A percentile compares a stretch with the other conserved stretches of the same genome.
phyloP scores from a whole-genome alignment of 495 filamentous ascomycete species.

The Aspergillus biplanus region DNA sequence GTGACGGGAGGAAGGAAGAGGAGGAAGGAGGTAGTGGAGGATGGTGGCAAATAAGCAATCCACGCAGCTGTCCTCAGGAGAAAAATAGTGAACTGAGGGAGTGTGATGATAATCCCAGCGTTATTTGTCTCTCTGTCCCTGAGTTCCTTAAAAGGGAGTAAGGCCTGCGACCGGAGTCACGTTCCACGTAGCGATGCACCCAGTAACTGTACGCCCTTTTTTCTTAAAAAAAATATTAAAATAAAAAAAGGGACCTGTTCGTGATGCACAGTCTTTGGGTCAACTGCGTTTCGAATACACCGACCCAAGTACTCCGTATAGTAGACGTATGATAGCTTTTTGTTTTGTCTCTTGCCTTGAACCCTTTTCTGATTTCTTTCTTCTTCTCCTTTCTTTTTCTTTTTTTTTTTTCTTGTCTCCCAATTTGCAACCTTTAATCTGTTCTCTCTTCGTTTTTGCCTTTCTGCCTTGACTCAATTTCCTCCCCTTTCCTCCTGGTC shows the following conservation, averaged over 20 bases:
- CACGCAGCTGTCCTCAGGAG: background rate
- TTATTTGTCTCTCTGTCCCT: constrained; percentile 19
- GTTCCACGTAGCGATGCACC: constrained; percentile 27
- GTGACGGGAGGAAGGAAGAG: background rate
- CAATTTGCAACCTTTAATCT: constrained; percentile 21
- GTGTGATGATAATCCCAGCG: constrained; percentile 7
- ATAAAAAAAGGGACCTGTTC: constrained; percentile 22
- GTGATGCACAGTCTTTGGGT: constrained; percentile 25
- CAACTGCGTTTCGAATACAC: constrained; percentile 32
- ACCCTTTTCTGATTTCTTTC: constrained; percentile 1
- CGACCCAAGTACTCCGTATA: constrained; percentile 30
- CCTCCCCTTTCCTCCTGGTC: constrained; percentile 16
- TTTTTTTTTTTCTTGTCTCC: constrained; percentile 14
- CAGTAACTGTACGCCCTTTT: constrained; percentile 17
- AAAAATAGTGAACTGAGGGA: constrained; percentile 1
- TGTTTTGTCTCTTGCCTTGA: constrained; percentile 4
- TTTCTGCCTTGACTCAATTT: constrained; percentile 25
- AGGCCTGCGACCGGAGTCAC: constrained; percentile 20
- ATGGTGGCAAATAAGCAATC: constrained; percentile 11
- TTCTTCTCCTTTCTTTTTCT: constrained; percentile 11
- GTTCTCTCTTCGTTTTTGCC: constrained; percentile 20
- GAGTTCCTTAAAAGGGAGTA: constrained; percentile 16
- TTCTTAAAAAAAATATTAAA: constrained; percentile 15
- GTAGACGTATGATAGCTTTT: constrained; percentile 31
- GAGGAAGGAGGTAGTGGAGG: background rate